phyloP scores from a whole-genome alignment of 331 rosid species.

The Quercus phellos region DNA sequence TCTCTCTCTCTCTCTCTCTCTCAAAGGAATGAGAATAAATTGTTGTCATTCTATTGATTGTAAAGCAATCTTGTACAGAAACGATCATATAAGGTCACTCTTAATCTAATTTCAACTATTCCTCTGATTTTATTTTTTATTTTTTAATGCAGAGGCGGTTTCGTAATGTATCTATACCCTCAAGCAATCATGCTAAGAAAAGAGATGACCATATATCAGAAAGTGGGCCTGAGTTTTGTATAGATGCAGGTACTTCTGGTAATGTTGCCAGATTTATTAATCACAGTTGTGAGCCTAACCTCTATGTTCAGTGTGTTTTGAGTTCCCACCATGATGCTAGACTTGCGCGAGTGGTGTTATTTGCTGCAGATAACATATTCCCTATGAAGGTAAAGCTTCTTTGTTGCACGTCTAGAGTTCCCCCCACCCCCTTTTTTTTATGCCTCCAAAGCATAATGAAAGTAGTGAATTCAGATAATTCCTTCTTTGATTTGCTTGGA shows the following conservation, averaged over 20 bases:
- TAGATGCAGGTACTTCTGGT: slow-evolving; percentile 28
- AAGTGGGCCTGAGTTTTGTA: slow-evolving; percentile 25
- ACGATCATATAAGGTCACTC: not conserved
- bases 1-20: too few species aligned
- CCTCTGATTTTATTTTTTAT: not conserved
- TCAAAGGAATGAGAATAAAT: not conserved
- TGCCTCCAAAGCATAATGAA: not conserved
- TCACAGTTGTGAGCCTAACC: slow-evolving; percentile 41
- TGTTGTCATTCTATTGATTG: not conserved
- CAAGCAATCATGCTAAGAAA: not conserved
- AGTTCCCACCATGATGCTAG: slow-evolving; percentile 30
- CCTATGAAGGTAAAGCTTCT: slow-evolving; percentile 23
- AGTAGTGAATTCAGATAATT: not conserved
- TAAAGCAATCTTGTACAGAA: not conserved
- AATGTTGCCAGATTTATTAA: slow-evolving; percentile 39
- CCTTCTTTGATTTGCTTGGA: too few species aligned
- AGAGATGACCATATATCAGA: slow-evolving; percentile 8
- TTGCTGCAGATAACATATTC: slow-evolving; percentile 37
- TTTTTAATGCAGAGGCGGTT: slow-evolving; percentile 19
- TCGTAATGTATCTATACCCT: slow-evolving; percentile 22
- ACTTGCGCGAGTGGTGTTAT: slow-evolving; percentile 30
- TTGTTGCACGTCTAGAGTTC: not conserved
- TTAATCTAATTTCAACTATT: not conserved
- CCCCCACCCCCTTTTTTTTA: not conserved
- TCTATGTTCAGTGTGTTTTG: slow-evolving; percentile 39